A percentile compares a stretch with the other conserved stretches of the same genome.
phyloP scores from a whole-genome alignment of 2,329 filamentous ascomycete species.

The Alternaria sp. region DNA sequence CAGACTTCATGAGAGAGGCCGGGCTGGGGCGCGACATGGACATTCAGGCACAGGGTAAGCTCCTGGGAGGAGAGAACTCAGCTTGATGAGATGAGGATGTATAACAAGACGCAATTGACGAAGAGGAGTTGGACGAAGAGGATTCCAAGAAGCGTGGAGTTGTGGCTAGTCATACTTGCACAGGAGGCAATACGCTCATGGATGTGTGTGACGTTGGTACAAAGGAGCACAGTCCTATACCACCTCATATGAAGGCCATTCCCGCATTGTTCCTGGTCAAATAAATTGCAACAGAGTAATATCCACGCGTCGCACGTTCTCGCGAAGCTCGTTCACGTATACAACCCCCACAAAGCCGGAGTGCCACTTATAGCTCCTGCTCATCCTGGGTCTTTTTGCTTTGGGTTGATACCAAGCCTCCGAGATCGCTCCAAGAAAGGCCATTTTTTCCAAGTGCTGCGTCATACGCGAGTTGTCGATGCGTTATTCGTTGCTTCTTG shows the following conservation, averaged over 20 bases:
- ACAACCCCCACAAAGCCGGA: background rate
- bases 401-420: conserved; percentile 51
- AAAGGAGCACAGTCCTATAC: background rate
- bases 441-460: conserved; percentile 39
- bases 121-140: background rate
- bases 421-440: conserved; percentile 52
- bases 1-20: background rate
- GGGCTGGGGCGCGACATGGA: background rate
- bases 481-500: conserved; percentile 13
- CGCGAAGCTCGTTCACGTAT: background rate
- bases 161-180: background rate
- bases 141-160: background rate
- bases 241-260: background rate
- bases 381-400: conserved; percentile 24
- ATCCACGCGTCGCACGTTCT: background rate
- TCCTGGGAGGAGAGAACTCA: background rate
- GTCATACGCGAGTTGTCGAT: conserved; percentile 34
- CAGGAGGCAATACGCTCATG: background rate
- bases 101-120: background rate
- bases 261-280: background rate
- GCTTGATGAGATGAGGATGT: background rate
- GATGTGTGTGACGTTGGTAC: background rate
- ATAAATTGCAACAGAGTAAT: background rate
- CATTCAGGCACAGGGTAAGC: background rate
- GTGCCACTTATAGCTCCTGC: conserved; percentile 22